Evolutionary conservation across 2,329 filamentous ascomycete species (phyloP).

Genomic region (Talaromyces marneffei): DNA sequence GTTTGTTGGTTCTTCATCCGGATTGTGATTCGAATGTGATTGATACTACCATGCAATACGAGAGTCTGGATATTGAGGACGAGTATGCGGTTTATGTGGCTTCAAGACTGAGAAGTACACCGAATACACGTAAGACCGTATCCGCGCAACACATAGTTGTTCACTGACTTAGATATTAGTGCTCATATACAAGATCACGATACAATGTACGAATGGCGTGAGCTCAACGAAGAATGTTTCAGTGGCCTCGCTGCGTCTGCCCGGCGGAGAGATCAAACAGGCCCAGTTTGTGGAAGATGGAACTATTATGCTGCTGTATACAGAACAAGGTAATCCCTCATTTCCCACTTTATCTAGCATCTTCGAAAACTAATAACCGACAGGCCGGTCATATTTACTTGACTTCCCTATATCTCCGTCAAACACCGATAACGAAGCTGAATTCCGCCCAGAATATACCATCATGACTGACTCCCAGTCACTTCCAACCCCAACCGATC

Average conservation of each 20-base stretch:
- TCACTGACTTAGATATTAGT: slow-evolving; percentile 39
- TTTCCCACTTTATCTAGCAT: not conserved
- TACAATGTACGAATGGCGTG: slow-evolving; percentile 55
- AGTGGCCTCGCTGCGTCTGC: slow-evolving; percentile 29
- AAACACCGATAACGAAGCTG: not conserved
- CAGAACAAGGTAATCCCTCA: slow-evolving; percentile 22
- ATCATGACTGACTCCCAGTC: not conserved
- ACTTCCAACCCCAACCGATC: slow-evolving; percentile 19
- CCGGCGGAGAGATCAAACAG: slow-evolving; percentile 45
- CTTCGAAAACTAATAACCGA: not conserved
- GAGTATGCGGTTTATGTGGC: slow-evolving; percentile 31
- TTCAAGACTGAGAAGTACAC: slow-evolving; percentile 28
- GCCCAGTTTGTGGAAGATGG: slow-evolving; percentile 63
- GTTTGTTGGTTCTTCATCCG: slow-evolving; percentile 44
- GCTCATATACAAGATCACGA: slow-evolving; percentile 50
- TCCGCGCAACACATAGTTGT: not conserved
- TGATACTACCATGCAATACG: slow-evolving; percentile 55
- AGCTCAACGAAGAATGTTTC: slow-evolving; percentile 41
- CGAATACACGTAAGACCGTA: slow-evolving; percentile 27
- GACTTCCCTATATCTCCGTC: slow-evolving; percentile 25
- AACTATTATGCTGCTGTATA: slow-evolving; percentile 56
- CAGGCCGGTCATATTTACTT: slow-evolving; percentile 28
- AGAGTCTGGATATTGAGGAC: slow-evolving; percentile 31
- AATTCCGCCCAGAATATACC: not conserved
- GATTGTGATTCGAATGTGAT: slow-evolving; percentile 34